These are phyloP conservation scores for Xanthoparmelia taractica DNA, from an alignment of 495 filamentous ascomycete species.

Conservation along the genomic window DNA sequence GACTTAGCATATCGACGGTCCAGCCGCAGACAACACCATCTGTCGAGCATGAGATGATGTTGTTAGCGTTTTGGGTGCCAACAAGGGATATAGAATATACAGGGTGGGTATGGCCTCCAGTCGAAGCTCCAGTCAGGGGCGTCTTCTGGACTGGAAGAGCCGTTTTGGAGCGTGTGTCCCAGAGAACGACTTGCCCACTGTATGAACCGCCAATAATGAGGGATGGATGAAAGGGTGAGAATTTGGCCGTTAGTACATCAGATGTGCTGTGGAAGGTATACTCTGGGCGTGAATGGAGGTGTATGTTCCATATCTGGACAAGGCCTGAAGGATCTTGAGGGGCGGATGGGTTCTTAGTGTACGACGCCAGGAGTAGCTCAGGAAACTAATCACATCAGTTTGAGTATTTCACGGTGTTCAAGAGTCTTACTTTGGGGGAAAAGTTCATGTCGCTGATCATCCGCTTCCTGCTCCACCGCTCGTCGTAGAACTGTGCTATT, in stretches of 20 bases:
- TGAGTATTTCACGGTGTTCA: background rate
- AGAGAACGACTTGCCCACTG: conserved; percentile 93
- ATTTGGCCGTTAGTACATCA: conserved; percentile 90
- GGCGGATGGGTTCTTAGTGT: conserved; percentile 92
- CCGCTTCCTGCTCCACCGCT: conserved; percentile 92
- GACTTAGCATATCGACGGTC: conserved; percentile 93
- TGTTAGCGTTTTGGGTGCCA: conserved; percentile 97
- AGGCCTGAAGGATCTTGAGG: conserved; percentile 93
- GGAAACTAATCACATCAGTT: conserved; percentile 52
- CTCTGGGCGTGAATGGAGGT: conserved; percentile 86
- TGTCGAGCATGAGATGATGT: conserved; percentile 91
- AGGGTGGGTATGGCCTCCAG: conserved; percentile 79
- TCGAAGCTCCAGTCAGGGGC: conserved; percentile 69
- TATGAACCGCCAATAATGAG: conserved; percentile 92
- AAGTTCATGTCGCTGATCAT: conserved; percentile 92
- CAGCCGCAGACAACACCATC: conserved; percentile 95
- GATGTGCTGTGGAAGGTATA: conserved; percentile 95
- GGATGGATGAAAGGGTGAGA: conserved; percentile 95
- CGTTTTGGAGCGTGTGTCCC: conserved; percentile 72
- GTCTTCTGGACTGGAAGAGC: conserved; percentile 90
- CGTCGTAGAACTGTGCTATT: conserved; percentile 85
- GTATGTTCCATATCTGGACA: conserved; percentile 94
- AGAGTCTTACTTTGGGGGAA: conserved; percentile 64
- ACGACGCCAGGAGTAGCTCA: conserved; percentile 85
- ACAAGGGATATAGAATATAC: conserved; percentile 93